Conservation (phyloP, 495 filamentous ascomycete genomes). For the Podospora australis region DNA sequence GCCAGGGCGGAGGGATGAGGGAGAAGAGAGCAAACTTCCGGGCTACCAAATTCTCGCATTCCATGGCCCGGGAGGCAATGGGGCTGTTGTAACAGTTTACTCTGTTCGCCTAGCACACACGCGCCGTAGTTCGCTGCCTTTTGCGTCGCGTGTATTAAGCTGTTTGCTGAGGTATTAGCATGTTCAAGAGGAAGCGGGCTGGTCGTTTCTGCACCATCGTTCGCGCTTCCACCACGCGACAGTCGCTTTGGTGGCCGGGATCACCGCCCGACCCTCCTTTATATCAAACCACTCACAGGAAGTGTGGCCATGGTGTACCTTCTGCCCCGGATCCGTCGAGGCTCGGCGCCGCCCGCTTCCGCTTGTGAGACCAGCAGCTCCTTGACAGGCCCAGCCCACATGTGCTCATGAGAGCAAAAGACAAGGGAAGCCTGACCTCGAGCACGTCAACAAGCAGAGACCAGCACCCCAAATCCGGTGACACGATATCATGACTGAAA, state of each 20-base stretch:
- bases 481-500: constrained; percentile 15
- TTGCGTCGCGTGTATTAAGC: not conserved
- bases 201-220: too few species aligned
- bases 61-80: too few species aligned
- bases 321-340: not conserved
- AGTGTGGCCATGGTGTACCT: not conserved
- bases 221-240: constrained; percentile 10
- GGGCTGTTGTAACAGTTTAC: too few species aligned
- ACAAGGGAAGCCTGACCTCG: not conserved
- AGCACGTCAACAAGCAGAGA: constrained; percentile 4
- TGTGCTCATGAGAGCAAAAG: not conserved
- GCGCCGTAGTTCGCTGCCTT: too few species aligned
- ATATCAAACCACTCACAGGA: not conserved
- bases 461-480: constrained; percentile 8
- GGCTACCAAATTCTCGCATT: too few species aligned
- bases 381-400: not conserved
- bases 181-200: constrained; percentile 4
- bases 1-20: too few species aligned
- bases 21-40: too few species aligned
- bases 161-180: constrained; percentile 5
- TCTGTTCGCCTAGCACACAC: too few species aligned
- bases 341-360: constrained; percentile 1
- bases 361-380: not conserved
- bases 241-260: not conserved
- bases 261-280: not conserved